Base-by-base conservation (phyloP, 116 monocot genomes). In the Posidonia oceanica region DNA sequence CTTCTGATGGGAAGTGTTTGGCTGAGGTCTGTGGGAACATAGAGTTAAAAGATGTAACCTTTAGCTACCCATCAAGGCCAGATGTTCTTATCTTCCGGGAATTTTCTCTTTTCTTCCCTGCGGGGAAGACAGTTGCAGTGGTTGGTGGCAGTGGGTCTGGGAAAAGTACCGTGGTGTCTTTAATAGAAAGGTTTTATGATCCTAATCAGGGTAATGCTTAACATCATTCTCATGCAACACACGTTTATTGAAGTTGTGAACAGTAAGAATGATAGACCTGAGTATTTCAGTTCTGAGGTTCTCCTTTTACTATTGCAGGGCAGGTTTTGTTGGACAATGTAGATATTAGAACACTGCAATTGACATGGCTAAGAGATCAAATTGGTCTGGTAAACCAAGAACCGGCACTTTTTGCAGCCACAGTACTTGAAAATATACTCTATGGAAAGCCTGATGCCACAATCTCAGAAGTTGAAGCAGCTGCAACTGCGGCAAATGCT, bases 311-410 rank as follows among this genome's bases (percentile, higher is more conserved):
- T 77, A 42, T 64, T 84, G 37, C 83, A 91, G 95, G 95, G 16
- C 81, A 86, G 62, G 81, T 95, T 80, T 69, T 95, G 76, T 72
- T 95, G 65, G 95, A 95, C 74, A 91, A 91, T 80, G 86, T 88
- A 67, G 95, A 95, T 77, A 86, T 95, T 48, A 84, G 77, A 75
- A 91, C 83, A 20, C 78, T 95, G 71, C 91, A 88, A 37, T 66
- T 95, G 69, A 84, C 56, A 51, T 95, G 95, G 95, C 69, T 95
- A 48, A 86, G 95, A 74, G 91, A 88, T 4, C 95, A 95, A 77
- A 86, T 91, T 63, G 95, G 95, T 36, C 77, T 95, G 58, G 95
- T 95, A 67, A 95, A 91, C 74, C 95, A 95, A 84, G 95, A 95
- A 63, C 95, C 95, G 13, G 86, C 91, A 65, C 84, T 95, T 56